Evolutionary conservation across 2,329 filamentous ascomycete species (phyloP).

Genomic region (Fusarium begoniae): DNA sequence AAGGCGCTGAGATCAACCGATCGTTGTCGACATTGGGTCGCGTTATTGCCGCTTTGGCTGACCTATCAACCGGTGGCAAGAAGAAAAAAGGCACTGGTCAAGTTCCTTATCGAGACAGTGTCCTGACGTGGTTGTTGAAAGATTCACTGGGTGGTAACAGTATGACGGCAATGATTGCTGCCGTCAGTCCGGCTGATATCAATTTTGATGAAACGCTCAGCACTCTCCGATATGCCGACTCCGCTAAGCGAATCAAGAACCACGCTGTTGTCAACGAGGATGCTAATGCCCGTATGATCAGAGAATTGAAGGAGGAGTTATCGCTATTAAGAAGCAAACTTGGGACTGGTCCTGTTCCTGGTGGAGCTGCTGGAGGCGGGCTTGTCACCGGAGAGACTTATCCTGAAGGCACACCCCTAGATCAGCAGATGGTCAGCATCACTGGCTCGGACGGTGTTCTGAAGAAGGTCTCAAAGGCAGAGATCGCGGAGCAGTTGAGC

Average conservation of each 20-base stretch:
- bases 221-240: conserved; percentile 95
- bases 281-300: conserved; percentile 98
- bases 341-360: conserved; percentile 60
- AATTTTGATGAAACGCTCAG: conserved; percentile 98
- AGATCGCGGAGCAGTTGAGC: conserved; percentile 94
- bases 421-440: conserved; percentile 96
- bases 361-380: conserved; percentile 57
- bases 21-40: conserved; percentile 95
- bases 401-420: conserved; percentile 88
- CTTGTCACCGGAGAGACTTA: conserved; percentile 82
- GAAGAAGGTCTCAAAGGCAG: conserved; percentile 97
- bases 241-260: conserved; percentile 99
- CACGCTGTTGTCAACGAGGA: conserved; percentile 99
- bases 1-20: conserved; percentile 98
- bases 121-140: conserved; percentile 95
- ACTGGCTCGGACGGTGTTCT: conserved; percentile 83
- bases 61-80: conserved; percentile 86
- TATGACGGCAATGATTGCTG: conserved; percentile 99
- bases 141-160: conserved; percentile 98
- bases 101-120: conserved; percentile 96
- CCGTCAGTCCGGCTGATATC: conserved; percentile 97
- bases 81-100: conserved; percentile 75
- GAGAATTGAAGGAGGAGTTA: conserved; percentile 95
- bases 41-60: conserved; percentile 95
- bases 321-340: conserved; percentile 87